Evolutionary conservation across 331 rosid species (phyloP), one percentile per base, ranked within the genome.

Genomic region (Malus hybrid): DNA sequence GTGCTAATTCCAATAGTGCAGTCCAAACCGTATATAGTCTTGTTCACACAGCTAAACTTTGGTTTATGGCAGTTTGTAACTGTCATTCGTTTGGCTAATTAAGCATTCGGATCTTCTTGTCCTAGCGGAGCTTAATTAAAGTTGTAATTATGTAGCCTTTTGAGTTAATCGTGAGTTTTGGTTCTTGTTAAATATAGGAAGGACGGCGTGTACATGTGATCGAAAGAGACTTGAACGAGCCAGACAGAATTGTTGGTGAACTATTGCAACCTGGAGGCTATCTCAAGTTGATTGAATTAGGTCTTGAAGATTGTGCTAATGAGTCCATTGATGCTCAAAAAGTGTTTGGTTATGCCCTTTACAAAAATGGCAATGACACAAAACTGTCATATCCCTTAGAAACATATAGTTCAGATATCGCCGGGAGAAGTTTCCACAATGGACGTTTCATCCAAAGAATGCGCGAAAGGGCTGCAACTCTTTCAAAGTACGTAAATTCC

Each of bases 331-430:
- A 48, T 48, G 53, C 53, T 48, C 53, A 48, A 3, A 48, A 48
- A 48, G 53, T 48, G 53, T 48, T 14, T 48, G 53, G 53, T 48
- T 48, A 48, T 48, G 53, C 55, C 0, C 55, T 48, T 48, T 48
- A 48, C 19, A 48, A 48, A 48, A 4, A 48, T 14, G 55, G 55
- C 19, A 69, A 79, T 72, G 78, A 84, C 42, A 42, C 88, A 6
- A 88, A 78, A 75, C 82, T 88, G 15, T 28, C 93, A 32, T 90
- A 88, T 63, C 93, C 97, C 20, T 75, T 93, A 80, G 77, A 90
- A 73, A 80, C 86, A 1, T 83, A 81, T 65, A 42, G 34, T 39
- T 66, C 88, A 12, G 84, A 87, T 57, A 77, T 93, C 10, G 77
- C 90, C n/a, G 97, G 97, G 13, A 81, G 93, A 80, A 84, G 94